Evolutionary conservation across 2,329 filamentous ascomycete species (phyloP).

Genomic region (Colletotrichum ledebouriae): DNA sequence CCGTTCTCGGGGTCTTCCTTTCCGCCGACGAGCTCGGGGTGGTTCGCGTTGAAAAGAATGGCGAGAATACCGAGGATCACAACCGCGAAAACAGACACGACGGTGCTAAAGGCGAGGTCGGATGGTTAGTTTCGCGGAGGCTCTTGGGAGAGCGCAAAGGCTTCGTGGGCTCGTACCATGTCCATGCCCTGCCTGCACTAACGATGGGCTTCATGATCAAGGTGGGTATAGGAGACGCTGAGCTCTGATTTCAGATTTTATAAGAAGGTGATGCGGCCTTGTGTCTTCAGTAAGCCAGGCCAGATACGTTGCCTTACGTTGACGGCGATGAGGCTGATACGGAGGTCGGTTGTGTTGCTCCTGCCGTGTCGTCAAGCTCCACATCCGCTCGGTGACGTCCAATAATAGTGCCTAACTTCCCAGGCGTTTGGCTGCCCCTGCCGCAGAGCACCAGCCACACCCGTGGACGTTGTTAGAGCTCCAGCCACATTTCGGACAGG

Average conservation of each 20-base stretch:
- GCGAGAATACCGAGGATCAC: constrained; percentile 74
- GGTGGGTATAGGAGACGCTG: constrained; percentile 34
- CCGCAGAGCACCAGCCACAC: neutral
- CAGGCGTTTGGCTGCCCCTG: constrained; percentile 2
- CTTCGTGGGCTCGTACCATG: constrained; percentile 74
- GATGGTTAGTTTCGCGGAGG: constrained; percentile 12
- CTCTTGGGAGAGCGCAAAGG: neutral
- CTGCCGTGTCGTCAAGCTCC: constrained; percentile 34
- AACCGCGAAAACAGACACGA: constrained; percentile 76
- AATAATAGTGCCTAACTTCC: constrained; percentile 31
- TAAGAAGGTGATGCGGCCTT: constrained; percentile 33
- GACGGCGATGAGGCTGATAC: constrained; percentile 32
- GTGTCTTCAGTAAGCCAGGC: constrained; percentile 23
- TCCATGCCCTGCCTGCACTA: constrained; percentile 92
- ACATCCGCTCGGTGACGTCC: constrained; percentile 37
- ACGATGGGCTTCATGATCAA: constrained; percentile 93
- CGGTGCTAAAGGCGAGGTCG: constrained; percentile 68
- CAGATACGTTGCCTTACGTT: constrained; percentile 16
- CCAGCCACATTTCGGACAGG: constrained; percentile 20
- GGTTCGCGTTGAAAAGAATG: constrained; percentile 81
- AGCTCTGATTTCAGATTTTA: neutral
- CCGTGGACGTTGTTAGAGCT: neutral
- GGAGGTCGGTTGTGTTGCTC: constrained; percentile 16
- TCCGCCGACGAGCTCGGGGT: constrained; percentile 87
- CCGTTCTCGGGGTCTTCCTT: constrained; percentile 79